Evolutionary conservation across 2,329 filamentous ascomycete genomes (phyloP).

Genomic region (Eurotiales sp.): DNA sequence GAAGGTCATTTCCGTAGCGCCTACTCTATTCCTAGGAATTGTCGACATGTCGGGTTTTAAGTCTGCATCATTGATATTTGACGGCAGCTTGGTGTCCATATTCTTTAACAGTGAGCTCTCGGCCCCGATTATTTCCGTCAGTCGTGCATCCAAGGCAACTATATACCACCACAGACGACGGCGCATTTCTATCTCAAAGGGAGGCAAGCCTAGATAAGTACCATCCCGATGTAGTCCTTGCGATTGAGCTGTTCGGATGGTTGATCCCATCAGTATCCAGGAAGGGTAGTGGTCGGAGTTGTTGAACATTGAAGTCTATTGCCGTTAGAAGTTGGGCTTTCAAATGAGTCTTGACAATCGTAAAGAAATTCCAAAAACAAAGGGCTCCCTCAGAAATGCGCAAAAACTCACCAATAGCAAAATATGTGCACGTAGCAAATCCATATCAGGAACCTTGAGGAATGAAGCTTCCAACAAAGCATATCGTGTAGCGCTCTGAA

Average conservation of each 20-base stretch:
- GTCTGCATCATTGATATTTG: slow-evolving; percentile 52
- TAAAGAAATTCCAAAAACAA: no score
- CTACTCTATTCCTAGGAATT: slow-evolving; percentile 44
- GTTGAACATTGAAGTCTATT: background rate
- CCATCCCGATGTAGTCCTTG: slow-evolving; percentile 48
- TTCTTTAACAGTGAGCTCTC: slow-evolving; percentile 31
- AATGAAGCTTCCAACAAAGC: background rate
- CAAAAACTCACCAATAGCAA: background rate
- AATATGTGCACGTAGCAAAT: background rate
- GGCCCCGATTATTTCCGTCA: slow-evolving; percentile 45
- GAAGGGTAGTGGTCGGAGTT: background rate
- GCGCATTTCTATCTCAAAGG: slow-evolving; percentile 51
- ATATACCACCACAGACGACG: slow-evolving; percentile 52
- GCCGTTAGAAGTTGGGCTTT: background rate
- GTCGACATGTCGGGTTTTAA: slow-evolving; percentile 47
- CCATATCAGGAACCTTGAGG: slow-evolving; percentile 1
- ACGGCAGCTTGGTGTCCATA: slow-evolving; percentile 46
- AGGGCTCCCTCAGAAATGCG: background rate
- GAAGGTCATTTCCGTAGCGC: slow-evolving; percentile 53
- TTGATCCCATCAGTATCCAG: slow-evolving; percentile 1
- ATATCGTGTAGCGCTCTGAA: background rate
- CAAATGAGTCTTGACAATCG: no score
- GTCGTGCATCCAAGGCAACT: slow-evolving; percentile 43
- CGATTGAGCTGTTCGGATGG: background rate
- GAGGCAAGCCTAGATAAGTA: slow-evolving; percentile 42